Conservation (phyloP, 148 eudicot species). For the Selenicereus undatus region DNA sequence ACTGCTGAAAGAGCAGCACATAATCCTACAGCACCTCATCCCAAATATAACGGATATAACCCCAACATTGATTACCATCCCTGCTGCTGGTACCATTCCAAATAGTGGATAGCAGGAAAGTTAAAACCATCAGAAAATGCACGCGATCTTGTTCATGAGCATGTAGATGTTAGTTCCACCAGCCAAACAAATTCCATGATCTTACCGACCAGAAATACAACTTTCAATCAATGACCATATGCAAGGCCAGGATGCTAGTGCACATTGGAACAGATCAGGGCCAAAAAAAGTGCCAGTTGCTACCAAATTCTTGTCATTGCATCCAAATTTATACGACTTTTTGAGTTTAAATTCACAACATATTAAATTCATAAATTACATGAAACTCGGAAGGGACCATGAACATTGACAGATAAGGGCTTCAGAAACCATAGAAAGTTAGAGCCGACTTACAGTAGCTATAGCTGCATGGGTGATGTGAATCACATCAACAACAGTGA, state of each 20-base stretch:
- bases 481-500: slow-evolving; percentile 92
- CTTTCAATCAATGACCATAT: not conserved
- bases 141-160: not conserved
- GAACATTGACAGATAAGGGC: not conserved
- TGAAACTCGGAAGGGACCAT: not conserved
- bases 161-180: not conserved
- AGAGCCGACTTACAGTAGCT: slow-evolving; percentile 70
- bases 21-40: too few species aligned
- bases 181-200: not conserved
- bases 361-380: not conserved
- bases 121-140: too few species aligned
- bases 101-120: too few species aligned
- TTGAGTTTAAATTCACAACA: not conserved
- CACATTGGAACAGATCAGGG: not conserved
- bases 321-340: not conserved
- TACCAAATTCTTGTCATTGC: not conserved
- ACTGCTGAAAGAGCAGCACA: too few species aligned
- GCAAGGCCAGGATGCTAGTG: not conserved
- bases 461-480: slow-evolving; percentile 91
- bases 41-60: too few species aligned
- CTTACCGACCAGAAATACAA: not conserved
- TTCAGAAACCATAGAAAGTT: slow-evolving; percentile 3
- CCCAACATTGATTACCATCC: too few species aligned
- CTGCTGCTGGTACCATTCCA: too few species aligned
- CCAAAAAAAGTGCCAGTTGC: not conserved